Base-by-base conservation (phyloP, 495 filamentous ascomycete genomes). In the Pyronema omphalodes region DNA sequence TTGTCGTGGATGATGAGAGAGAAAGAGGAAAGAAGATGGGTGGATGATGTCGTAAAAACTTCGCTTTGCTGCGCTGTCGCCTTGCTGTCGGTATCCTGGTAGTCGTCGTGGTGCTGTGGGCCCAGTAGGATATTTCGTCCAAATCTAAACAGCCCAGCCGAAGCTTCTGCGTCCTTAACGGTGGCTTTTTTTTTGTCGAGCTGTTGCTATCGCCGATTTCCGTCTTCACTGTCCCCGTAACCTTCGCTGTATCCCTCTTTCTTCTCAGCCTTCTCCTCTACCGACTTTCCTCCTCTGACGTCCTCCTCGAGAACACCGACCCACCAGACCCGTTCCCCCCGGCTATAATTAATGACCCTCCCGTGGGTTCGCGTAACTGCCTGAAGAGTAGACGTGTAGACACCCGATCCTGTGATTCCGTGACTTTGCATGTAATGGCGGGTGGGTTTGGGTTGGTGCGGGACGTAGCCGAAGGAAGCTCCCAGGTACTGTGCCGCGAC, bases 321-420 rank as follows among this genome's bases (percentile, higher is more conserved):
- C 47, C 47, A 12, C 12, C 18, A 50, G 9, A 34, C 47, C 12
- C 47, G 12, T 12, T 50, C 11, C 47, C 47, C 47, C 11, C 18
- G 12, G 12, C 47, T 11, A 4, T 11, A 34, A 12, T 12, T 34
- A 8, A 35, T 12, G 1, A 23, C 12, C 29, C 19, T 50, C 47
- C 47, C 47, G 36, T 34, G 11, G 47, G 17, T 36, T 1, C 12
- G 11, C 50, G 50, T 40, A 52, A n/a, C 33, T 52, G 19, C 50
- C 50, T 43, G 11, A 3, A 14, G 39, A n/a, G 50, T 52, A 35
- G 50, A 52, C 37, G 50, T 33, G 50, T 52, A 19, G 39, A 35
- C 50, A 52, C 50, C 34, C 40, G 37, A 52, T 52, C 50, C 41
- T 35, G 50, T 52, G 50, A 52, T 52, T 40, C 23, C 37, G 35